Base-by-base conservation (phyloP, 1,139 yeast genomes). In the Taphrina flavorubra region DNA sequence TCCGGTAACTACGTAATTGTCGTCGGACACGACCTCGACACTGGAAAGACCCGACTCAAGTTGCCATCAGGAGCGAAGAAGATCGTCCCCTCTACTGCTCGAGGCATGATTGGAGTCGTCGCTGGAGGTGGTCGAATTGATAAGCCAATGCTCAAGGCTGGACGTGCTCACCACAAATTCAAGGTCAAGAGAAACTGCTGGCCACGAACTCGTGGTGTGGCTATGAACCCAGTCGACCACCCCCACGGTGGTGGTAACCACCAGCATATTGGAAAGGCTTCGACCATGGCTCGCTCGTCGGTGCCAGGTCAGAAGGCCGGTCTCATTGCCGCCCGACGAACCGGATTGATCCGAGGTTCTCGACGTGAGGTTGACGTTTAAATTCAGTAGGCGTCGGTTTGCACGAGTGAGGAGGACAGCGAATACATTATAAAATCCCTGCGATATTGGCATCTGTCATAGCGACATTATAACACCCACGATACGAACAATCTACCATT, bases 221-320 rank as follows among this genome's bases (percentile, higher is more conserved):
- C 97, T 83, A 92, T 92, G 97, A 88, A 92, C 87, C 98, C 98
- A 84, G 98, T 92, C 82, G 98, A 92, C 84, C 98, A 92, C 87
- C 98, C 98, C 83, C 98, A 92, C 84, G 99, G 99, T 90, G 99
- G 99, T 92, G 99, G 99, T 94, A 94, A 94, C 97, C 99, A 94
- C 86, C 99, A 94, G 88, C 69, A 67, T 55, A 65, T 70, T 47
- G 68, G 99, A 92, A 94, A 94, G 89, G 99, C 99, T 82, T 94
- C 99, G 80, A 94, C 99, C 81, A 94, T 94, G 81, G 89, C 97
- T 78, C 92, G 99, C 90, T 97, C 97, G 84, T 98, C 99, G 79
- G 99, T 94, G 83, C 86, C 99, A 80, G 99, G 99, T 92, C 99
- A 94, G 87, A 94, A 94, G 96, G 97, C 96, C 83, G 99, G 99